Percentiles rank a stretch among this genome's conserved stretches.
These are phyloP conservation scores for Phytophthora cryptogea DNA, from an alignment of 352 stramenopile species.

Conservation along the genomic window DNA sequence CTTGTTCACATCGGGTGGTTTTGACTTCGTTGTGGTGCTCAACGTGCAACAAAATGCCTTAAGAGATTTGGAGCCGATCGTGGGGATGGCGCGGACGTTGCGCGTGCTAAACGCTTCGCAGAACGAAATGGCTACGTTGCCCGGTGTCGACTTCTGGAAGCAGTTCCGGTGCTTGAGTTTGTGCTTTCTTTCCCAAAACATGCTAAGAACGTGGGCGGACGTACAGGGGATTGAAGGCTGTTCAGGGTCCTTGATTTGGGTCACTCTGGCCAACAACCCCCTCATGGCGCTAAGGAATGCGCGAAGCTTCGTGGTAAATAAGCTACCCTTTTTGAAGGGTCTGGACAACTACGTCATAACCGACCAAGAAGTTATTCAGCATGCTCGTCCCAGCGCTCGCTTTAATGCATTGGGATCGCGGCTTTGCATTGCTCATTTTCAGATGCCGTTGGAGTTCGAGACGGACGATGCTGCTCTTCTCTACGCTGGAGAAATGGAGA, in stretches of 20 bases:
- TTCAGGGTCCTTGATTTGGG: slow-evolving; percentile 50
- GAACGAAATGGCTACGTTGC: slow-evolving; percentile 58
- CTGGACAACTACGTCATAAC: slow-evolving; percentile 69
- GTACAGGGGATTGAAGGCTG: slow-evolving; percentile 53
- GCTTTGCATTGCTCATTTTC: slow-evolving; percentile 39
- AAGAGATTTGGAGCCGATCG: slow-evolving; percentile 56
- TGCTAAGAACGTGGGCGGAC: slow-evolving; percentile 50
- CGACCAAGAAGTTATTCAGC: slow-evolving; percentile 62
- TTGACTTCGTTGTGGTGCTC: slow-evolving; percentile 61
- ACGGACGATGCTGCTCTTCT: slow-evolving; percentile 42
- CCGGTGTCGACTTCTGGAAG: slow-evolving; percentile 52
- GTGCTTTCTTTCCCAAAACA: slow-evolving; percentile 68
- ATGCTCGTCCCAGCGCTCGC: slow-evolving; percentile 39
- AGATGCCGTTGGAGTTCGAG: slow-evolving; percentile 52
- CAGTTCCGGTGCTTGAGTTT: slow-evolving; percentile 52
- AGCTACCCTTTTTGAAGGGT: slow-evolving; percentile 58
- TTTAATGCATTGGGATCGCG: slow-evolving; percentile 42
- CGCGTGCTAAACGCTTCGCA: slow-evolving; percentile 62
- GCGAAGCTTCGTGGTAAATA: slow-evolving; percentile 72
- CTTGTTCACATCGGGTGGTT: slow-evolving; percentile 42
- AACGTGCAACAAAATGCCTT: slow-evolving; percentile 69
- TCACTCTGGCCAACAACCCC: slow-evolving; percentile 64
- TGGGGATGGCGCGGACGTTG: slow-evolving; percentile 43
- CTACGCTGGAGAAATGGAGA: slow-evolving; percentile 42
- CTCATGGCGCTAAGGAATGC: slow-evolving; percentile 58